These are phyloP conservation scores for Metarhizium guizhouense DNA, from an alignment of 2,329 filamentous ascomycete genomes.

Conservation along the genomic window DNA sequence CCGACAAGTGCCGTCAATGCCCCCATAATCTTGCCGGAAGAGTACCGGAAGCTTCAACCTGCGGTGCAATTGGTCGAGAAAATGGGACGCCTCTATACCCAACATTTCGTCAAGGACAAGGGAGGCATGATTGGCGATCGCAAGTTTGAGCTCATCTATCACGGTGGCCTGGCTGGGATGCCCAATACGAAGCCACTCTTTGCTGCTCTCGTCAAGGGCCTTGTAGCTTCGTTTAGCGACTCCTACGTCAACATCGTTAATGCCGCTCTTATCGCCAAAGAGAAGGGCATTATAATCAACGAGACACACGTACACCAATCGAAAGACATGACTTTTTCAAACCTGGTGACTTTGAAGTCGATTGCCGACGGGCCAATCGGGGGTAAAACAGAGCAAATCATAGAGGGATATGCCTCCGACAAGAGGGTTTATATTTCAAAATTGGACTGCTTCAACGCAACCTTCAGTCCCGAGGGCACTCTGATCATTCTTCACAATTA, in stretches of 20 bases:
- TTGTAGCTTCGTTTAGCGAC: constrained; percentile 60
- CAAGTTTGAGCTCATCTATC: constrained; percentile 68
- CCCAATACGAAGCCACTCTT: constrained; percentile 71
- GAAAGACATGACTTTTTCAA: constrained; percentile 56
- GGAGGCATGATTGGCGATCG: constrained; percentile 47
- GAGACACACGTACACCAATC: constrained; percentile 59
- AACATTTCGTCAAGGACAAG: constrained; percentile 50
- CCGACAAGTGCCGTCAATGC: constrained; percentile 74
- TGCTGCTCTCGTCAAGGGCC: constrained; percentile 68
- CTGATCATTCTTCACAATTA: constrained; percentile 75
- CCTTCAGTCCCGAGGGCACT: constrained; percentile 64
- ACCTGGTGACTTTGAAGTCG: constrained; percentile 61
- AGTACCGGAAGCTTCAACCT: constrained; percentile 68
- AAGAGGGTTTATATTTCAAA: constrained; percentile 61
- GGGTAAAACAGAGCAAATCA: constrained; percentile 31
- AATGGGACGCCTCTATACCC: constrained; percentile 71
- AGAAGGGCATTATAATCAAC: constrained; percentile 69
- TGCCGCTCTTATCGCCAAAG: constrained; percentile 63
- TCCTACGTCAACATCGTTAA: constrained; percentile 76
- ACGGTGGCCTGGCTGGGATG: constrained; percentile 62
- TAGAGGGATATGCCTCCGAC: constrained; percentile 59
- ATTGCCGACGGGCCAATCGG: constrained; percentile 21
- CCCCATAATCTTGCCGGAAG: constrained; percentile 70
- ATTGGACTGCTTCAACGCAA: constrained; percentile 63
- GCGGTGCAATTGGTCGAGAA: constrained; percentile 70